Evolutionary conservation across 495 filamentous ascomycete genomes (phyloP).

Genomic region (Xylaria acuta): DNA sequence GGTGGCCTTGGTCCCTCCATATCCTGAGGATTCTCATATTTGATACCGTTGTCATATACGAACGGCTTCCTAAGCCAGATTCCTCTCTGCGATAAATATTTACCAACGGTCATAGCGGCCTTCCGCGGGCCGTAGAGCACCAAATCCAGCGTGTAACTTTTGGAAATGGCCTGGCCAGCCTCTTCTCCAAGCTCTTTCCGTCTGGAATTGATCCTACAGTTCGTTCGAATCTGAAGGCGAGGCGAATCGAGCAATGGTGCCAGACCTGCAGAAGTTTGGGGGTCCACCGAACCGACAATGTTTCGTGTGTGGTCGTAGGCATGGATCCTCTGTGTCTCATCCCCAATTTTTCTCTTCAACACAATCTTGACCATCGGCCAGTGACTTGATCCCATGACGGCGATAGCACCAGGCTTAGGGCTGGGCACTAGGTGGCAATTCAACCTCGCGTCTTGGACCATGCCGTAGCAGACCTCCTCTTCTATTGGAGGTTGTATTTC

Average conservation of each 20-base stretch:
- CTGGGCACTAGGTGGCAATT: slow-evolving; percentile 70
- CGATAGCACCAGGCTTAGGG: slow-evolving; percentile 64
- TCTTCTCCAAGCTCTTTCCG: slow-evolving; percentile 61
- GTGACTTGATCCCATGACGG: slow-evolving; percentile 52
- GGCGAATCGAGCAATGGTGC: slow-evolving; percentile 71
- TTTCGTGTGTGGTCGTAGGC: slow-evolving; percentile 72
- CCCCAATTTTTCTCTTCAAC: slow-evolving; percentile 62
- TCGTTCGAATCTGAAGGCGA: slow-evolving; percentile 65
- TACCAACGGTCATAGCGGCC: slow-evolving; percentile 66
- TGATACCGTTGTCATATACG: slow-evolving; percentile 67
- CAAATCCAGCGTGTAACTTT: slow-evolving; percentile 65
- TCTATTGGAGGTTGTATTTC: slow-evolving; percentile 49
- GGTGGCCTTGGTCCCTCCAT: slow-evolving; percentile 53
- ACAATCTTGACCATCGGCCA: slow-evolving; percentile 80
- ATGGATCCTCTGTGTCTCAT: slow-evolving; percentile 63
- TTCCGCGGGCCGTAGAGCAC: slow-evolving; percentile 82
- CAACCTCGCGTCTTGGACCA: slow-evolving; percentile 71
- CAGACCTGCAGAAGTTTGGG: slow-evolving; percentile 69
- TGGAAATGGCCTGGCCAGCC: slow-evolving; percentile 54
- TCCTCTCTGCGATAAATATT: slow-evolving; percentile 65
- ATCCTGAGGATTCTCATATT: slow-evolving; percentile 68
- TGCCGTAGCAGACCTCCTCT: slow-evolving; percentile 85
- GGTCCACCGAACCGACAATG: slow-evolving; percentile 77
- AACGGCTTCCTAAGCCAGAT: slow-evolving; percentile 69
- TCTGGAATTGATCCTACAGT: slow-evolving; percentile 69